A percentile compares a stretch with the other conserved stretches of the same genome.
phyloP scores from a whole-genome alignment of 2,329 filamentous ascomycete genomes.

The Xylariaceae sp. region DNA sequence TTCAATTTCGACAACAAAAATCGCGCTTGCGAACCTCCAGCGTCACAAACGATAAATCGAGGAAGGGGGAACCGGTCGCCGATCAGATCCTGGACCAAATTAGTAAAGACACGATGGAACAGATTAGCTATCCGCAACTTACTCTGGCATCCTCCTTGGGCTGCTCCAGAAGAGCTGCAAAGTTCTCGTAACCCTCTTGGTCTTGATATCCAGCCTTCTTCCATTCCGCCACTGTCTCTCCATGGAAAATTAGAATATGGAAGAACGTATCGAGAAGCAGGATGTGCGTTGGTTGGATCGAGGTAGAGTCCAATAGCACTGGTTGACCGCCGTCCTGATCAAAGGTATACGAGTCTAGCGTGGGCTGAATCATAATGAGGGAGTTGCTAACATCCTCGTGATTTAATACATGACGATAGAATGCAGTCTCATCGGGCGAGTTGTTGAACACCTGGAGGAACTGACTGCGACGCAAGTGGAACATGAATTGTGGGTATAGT shows the following conservation, averaged over 20 bases:
- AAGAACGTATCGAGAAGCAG: slow-evolving; percentile 97
- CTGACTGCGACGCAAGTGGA: slow-evolving; percentile 93
- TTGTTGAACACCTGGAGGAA: slow-evolving; percentile 99
- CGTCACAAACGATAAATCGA: slow-evolving; percentile 96
- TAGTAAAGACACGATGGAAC: slow-evolving; percentile 4
- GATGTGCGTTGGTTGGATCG: slow-evolving; percentile 90
- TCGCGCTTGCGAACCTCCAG: slow-evolving; percentile 95
- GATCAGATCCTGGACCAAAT: slow-evolving; percentile 71
- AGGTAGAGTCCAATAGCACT: slow-evolving; percentile 93
- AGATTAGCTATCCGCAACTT: slow-evolving; percentile 29
- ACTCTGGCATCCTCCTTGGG: slow-evolving; percentile 96
- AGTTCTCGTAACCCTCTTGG: slow-evolving; percentile 97
- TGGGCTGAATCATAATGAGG: slow-evolving; percentile 97
- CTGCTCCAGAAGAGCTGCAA: slow-evolving; percentile 79
- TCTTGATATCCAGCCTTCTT: slow-evolving; percentile 97
- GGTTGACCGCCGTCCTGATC: slow-evolving; percentile 90
- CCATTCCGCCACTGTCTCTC: slow-evolving; percentile 97
- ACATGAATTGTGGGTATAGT: slow-evolving; percentile 99
- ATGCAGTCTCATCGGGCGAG: slow-evolving; percentile 97
- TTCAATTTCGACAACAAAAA: slow-evolving; percentile 97
- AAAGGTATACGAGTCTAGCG: slow-evolving; percentile 93
- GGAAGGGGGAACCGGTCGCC: slow-evolving; percentile 97
- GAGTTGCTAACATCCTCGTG: slow-evolving; percentile 97
- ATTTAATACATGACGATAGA: slow-evolving; percentile 94
- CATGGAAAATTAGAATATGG: slow-evolving; percentile 98